A percentile compares a stretch with the other conserved stretches of the same genome.
Evolutionary conservation across 805 yeast species (phyloP).

Genomic region (Maudiozyma saulgeensis): DNA sequence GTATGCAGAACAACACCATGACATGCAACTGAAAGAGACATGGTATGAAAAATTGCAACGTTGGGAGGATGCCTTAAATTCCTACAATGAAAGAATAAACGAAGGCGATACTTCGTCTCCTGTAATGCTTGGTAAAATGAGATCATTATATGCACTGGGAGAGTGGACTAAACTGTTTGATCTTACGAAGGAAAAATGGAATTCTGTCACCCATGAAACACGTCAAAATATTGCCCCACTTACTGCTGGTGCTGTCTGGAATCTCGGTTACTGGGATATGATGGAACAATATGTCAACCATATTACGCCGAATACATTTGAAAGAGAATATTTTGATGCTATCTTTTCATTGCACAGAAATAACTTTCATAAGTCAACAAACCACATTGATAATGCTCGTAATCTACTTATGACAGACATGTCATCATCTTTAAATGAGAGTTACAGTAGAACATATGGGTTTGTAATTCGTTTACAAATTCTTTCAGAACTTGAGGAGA

Average conservation of each 20-base stretch:
- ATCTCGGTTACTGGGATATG: conserved; percentile 90
- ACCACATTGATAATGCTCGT: conserved; percentile 74
- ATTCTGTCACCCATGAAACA: conserved; percentile 56
- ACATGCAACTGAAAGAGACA: conserved; percentile 84
- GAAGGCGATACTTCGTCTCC: conserved; percentile 57
- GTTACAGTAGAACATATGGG: conserved; percentile 92
- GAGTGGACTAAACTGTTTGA: conserved; percentile 93
- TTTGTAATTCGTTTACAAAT: conserved; percentile 95
- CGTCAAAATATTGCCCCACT: conserved; percentile 85
- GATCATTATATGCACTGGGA: conserved; percentile 96
- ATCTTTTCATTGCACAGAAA: conserved; percentile 77
- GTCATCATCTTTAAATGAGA: conserved; percentile 88
- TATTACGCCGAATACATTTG: conserved; percentile 89
- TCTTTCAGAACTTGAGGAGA: conserved; percentile 94
- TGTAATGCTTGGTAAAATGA: conserved; percentile 93
- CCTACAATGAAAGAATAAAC: conserved; percentile 72
- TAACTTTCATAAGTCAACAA: conserved; percentile 71
- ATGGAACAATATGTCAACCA: conserved; percentile 87
- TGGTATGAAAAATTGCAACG: conserved; percentile 96
- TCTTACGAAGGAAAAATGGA: conserved; percentile 83
- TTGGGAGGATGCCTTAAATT: conserved; percentile 95
- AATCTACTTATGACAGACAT: conserved; percentile 86
- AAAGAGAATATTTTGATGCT: conserved; percentile 89
- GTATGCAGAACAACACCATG: conserved; percentile 87
- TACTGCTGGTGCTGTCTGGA: conserved; percentile 99